Evolutionary conservation across 73 alveolate genomes (phyloP), one percentile per base, ranked within the genome.

Genomic region (Breviolum minutum): DNA sequence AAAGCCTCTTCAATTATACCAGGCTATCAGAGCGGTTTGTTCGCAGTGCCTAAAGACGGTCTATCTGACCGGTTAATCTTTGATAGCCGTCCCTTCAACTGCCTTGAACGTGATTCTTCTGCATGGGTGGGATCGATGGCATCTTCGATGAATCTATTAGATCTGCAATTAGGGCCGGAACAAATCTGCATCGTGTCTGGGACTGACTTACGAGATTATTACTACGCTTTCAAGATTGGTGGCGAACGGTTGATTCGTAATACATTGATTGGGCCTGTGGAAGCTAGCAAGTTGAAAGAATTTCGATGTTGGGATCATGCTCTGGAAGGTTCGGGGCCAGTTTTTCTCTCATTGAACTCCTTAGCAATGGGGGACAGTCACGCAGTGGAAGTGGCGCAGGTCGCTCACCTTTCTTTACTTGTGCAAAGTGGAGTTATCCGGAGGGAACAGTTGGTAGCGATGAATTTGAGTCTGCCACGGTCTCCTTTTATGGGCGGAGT

Each of bases 321-420:
- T 26, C 30, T 10, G 14, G 27, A 70, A 9, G 8, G 24, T 9
- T 10, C 6, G 27, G 80, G 80, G 80, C 80, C 30, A 11, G 24
- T 83, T 19, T 60, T 5, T 13, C 48, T 83, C 2, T 22, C 74
- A 7, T 20, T 83, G 0, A 83, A 83, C 32, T 26, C 73, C 7
- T 5, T 83, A 40, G 91, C 91, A 5, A 82, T 82, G 91, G 91
- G 91, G 6, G 91, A 82, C 26, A n/a, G 63, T n/a, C 26, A n/a
- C 13, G 87, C 87, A 7, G 87, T 77, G 40, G 87, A 77, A n/a
- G 8, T 82, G 30, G 91, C 91, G 8, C 91, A 82, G 29, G 54
- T 71, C 4, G 62, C 71, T 7, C 91, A 82, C 20, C 40, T 82
- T 19, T 69, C 73, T 14, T 8, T 82, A 0, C 48, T 61, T 20